Evolutionary conservation across 148 eudicot species (phyloP), one percentile per base, ranked within the genome.

Genomic region (Cornus suecica): DNA sequence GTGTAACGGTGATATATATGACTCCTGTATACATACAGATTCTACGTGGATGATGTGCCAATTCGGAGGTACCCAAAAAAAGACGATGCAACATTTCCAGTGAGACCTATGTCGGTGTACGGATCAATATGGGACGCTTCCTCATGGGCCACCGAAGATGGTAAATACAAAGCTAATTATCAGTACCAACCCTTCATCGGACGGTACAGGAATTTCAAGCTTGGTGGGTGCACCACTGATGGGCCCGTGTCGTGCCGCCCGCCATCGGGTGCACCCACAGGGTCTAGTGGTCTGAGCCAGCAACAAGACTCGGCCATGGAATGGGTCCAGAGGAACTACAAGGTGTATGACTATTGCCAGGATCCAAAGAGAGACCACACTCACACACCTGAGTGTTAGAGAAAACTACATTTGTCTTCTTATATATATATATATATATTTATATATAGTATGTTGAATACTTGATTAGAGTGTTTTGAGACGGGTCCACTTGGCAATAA

Each of bases 61-160:
- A 84, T 84, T 0, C 58, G 86, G 65, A 56, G 83, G 71, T 84
- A 84, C 58, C 79, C 86, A 34, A 80, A 79, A 27, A 84, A 84
- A 68, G 70, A 74, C 23, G 83, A 84, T 54, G 79, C 48, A 9
- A 84, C 81, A 61, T 84, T 84, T 48, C 86, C 86, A 6, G 1
- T 29, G 31, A 77, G 81, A 76, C 86, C 86, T 2, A 70, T 84
- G 83, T 80, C 60, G 64, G 65, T 75, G 61, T 83, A 83, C 26
- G 86, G 83, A 20, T 83, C 86, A 1, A 83, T 83, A 22, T 83
- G 86, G 86, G 86, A 84, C 60, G 86, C 86, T 45, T 84, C 86
- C 0, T 74, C 83, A 1, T 84, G 86, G 86, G 86, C 86, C 51
- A 84, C 86, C 2, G 86, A 84, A 62, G 70, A 73, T 4, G 86